phyloP scores from a whole-genome alignment of 495 filamentous ascomycete species.

The Neurospora pannonica region DNA sequence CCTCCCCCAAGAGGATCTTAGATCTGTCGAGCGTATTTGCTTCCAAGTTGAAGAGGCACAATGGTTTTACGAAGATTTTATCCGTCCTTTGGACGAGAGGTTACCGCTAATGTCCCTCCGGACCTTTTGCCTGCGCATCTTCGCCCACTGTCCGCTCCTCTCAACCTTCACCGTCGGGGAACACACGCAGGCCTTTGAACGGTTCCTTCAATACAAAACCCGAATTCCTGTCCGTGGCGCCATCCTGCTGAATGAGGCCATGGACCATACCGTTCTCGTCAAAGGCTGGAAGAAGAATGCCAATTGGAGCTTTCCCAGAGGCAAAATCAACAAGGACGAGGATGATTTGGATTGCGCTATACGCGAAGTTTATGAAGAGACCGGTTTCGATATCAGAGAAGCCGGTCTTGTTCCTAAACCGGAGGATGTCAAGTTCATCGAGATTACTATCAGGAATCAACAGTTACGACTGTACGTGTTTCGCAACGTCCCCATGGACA shows the following conservation, averaged over 20 bases:
- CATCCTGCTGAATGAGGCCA: constrained; percentile 79
- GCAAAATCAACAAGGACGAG: constrained; percentile 96
- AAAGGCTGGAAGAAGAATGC: constrained; percentile 96
- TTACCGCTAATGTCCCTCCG: constrained; percentile 77
- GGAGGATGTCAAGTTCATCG: constrained; percentile 64
- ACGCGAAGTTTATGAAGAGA: constrained; percentile 92
- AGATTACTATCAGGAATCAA: constrained; percentile 84
- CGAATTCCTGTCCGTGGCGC: constrained; percentile 88
- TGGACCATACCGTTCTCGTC: constrained; percentile 87
- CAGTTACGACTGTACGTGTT: constrained; percentile 88
- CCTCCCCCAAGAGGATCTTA: constrained; percentile 79
- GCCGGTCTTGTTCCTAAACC: constrained; percentile 64
- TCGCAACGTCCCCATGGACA: constrained; percentile 74
- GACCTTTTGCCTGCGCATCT: constrained; percentile 76
- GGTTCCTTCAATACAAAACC: constrained; percentile 89
- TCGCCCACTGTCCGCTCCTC: constrained; percentile 84
- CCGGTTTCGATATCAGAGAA: constrained; percentile 69
- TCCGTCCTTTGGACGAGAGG: constrained; percentile 76
- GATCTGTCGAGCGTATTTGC: constrained; percentile 83
- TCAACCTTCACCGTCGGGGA: constrained; percentile 67
- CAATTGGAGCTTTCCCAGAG: constrained; percentile 91
- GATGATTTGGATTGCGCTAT: constrained; percentile 85
- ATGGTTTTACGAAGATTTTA: constrained; percentile 99
- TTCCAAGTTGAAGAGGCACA: constrained; percentile 98
- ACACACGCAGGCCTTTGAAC: constrained; percentile 70